phyloP scores from a whole-genome alignment of 768 basidiomycete genomes.

The Rhizopogon vinicolor region DNA sequence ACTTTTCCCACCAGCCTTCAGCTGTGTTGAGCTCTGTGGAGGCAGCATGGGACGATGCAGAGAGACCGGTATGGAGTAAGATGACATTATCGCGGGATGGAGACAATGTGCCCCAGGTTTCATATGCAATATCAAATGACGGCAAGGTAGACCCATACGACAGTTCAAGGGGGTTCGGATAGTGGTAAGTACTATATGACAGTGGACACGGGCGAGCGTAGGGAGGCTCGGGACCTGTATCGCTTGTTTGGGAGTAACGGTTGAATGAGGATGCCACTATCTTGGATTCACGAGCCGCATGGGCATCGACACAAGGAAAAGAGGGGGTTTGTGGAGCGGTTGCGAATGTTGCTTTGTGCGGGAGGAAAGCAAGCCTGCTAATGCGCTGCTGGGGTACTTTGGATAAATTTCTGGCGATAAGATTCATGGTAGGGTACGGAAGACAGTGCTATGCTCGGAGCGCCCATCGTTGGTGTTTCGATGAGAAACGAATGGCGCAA shows the following conservation, averaged over 20 bases:
- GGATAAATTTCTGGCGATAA: background rate
- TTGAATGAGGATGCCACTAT: constrained; percentile 29
- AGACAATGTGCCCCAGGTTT: constrained; percentile 94
- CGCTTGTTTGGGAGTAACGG: constrained; percentile 20
- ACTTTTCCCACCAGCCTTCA: constrained; percentile 98
- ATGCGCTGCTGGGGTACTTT: background rate
- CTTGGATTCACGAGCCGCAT: constrained; percentile 63
- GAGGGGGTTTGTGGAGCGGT: constrained; percentile 16
- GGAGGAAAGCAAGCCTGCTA: background rate
- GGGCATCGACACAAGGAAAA: constrained; percentile 83
- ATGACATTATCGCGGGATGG: constrained; percentile 80
- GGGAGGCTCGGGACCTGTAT: constrained; percentile 74
- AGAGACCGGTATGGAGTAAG: constrained; percentile 92
- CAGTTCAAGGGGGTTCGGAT: constrained; percentile 57
- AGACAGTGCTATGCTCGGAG: constrained; percentile 8
- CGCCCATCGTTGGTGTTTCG: constrained; percentile 4
- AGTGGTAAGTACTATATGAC: constrained; percentile 68
- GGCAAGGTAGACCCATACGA: constrained; percentile 59
- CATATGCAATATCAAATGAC: constrained; percentile 87
- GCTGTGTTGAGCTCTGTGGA: constrained; percentile 71
- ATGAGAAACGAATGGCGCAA: no score
- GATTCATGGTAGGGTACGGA: background rate
- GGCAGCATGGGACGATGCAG: constrained; percentile 93
- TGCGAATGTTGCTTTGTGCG: background rate
- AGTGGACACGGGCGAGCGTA: constrained; percentile 77